Percentiles rank a stretch among this genome's conserved stretches.
These are phyloP conservation scores for Dactylonectria macrodidyma DNA, from an alignment of 2,329 filamentous ascomycete species.

Conservation along the genomic window DNA sequence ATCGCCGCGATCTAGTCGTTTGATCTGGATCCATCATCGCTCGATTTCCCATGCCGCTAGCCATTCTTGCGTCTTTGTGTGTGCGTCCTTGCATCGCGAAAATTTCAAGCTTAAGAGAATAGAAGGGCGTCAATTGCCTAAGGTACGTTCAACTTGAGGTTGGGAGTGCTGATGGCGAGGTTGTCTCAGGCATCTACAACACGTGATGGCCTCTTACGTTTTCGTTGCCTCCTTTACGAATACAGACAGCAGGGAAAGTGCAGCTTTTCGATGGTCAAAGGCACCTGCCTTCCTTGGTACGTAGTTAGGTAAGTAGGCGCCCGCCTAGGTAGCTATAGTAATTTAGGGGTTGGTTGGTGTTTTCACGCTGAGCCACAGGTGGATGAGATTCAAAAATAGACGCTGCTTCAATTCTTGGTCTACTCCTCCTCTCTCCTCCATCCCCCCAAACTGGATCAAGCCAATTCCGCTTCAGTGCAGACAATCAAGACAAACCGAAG, in stretches of 20 bases:
- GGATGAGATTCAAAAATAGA: background rate
- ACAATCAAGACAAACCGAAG: background rate
- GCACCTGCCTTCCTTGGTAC: background rate
- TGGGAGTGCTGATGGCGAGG: background rate
- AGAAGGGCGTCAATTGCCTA: background rate
- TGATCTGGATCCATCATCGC: slow-evolving; percentile 21
- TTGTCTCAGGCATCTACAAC: slow-evolving; percentile 2
- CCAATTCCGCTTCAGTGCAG: background rate
- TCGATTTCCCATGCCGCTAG: slow-evolving; percentile 11
- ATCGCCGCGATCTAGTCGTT: slow-evolving; percentile 30
- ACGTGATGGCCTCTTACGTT: slow-evolving; percentile 5
- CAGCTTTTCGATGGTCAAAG: background rate
- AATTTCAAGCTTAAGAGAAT: background rate
- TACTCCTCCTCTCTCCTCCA: background rate
- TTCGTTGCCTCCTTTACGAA: background rate
- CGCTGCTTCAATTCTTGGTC: background rate
- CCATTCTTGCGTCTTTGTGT: background rate
- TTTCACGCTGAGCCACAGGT: background rate
- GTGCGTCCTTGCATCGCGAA: background rate
- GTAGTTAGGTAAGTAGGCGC: background rate
- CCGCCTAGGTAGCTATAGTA: too few relatives aligned
- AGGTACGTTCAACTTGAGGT: background rate
- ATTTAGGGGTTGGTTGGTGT: background rate
- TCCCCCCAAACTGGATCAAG: background rate
- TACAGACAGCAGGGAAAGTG: background rate